Conservation (phyloP, 345 rosid genomes). For the Lagerstroemia speciosa region DNA sequence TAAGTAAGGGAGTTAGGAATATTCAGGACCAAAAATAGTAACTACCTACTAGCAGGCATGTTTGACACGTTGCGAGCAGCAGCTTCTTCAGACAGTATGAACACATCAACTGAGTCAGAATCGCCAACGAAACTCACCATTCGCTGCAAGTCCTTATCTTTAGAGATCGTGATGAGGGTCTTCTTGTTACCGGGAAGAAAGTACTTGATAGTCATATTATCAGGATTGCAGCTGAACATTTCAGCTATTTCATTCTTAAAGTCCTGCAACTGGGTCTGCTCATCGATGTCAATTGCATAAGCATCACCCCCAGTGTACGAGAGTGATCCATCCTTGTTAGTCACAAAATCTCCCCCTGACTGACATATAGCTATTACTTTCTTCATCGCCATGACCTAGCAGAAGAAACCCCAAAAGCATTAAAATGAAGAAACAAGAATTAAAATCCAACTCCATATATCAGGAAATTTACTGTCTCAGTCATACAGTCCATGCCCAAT, state of each 20-base stretch:
- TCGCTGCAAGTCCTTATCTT: slow-evolving; percentile 79
- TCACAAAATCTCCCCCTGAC: slow-evolving; percentile 78
- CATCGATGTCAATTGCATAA: slow-evolving; percentile 66
- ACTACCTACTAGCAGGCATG: slow-evolving; percentile 74
- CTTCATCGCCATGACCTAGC: slow-evolving; percentile 56
- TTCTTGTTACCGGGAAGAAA: slow-evolving; percentile 84
- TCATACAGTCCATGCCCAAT: background rate
- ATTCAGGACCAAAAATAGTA: slow-evolving; percentile 7
- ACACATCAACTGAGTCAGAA: slow-evolving; percentile 56
- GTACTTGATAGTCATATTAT: slow-evolving; percentile 61
- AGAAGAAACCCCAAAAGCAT: background rate
- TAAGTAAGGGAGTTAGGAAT: background rate
- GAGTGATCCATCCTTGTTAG: slow-evolving; percentile 54
- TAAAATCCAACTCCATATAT: background rate
- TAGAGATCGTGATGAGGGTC: slow-evolving; percentile 81
- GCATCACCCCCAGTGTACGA: slow-evolving; percentile 78
- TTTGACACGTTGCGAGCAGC: slow-evolving; percentile 40
- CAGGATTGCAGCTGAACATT: slow-evolving; percentile 46
- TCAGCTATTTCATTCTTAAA: slow-evolving; percentile 78
- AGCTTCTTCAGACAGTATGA: slow-evolving; percentile 47
- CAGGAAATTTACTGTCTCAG: background rate
- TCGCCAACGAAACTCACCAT: slow-evolving; percentile 72
- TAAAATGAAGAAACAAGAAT: background rate
- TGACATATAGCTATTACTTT: slow-evolving; percentile 91
- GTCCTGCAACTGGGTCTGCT: slow-evolving; percentile 43